Base-by-base conservation (phyloP, 176 grass and related monocot genomes). In the Guadua angustifolia region DNA sequence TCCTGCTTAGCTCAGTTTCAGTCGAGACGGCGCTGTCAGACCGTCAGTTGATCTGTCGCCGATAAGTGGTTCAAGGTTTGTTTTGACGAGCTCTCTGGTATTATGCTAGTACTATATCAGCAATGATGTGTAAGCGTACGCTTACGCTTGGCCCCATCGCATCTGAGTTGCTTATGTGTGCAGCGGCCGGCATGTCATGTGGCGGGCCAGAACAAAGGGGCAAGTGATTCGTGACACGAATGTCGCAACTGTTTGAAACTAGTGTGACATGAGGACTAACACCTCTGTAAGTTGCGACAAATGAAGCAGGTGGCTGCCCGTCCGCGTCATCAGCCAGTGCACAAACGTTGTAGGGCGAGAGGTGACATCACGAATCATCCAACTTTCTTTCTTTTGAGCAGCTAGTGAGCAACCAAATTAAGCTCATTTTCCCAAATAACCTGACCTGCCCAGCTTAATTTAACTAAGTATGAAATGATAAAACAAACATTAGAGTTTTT, bases 1-100 rank as follows among this genome's bases (percentile, higher is more conserved):
- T 4, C 25, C 17, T 79, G 19, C 36, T 38, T 81, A 22, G 51
- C 32, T 40, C 47, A 5, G 58, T 64, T 49, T 65, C 74, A 21
- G 44, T 51, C 21, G 24, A 15, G 59, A 74, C 6, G 74, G 10
- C 75, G 7, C 49, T 50, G 24, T 69, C 79, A 59, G 25, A 0
- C 1, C 25, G 67, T 79, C 10, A 15, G 87, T 79, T 79, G 81
- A 40, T 79, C 47, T 4, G 75, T 88, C 86, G 29, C 66, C 35
- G n/a, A 55, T 29, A 32, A 53, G 65, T 24, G 43, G 22, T 52
- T 83, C 29, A 57, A n/a, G 71, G 71, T 55, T 68, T 50, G 60
- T 17, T 69, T 45, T 4, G 40, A 58, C 6, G 36, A 60, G 12
- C 52, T 17, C 32, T 40, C 56, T 63, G 40, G 6, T 35, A 15